phyloP scores from a whole-genome alignment of 2,329 filamentous ascomycete species.

The Fusarium sp. region DNA sequence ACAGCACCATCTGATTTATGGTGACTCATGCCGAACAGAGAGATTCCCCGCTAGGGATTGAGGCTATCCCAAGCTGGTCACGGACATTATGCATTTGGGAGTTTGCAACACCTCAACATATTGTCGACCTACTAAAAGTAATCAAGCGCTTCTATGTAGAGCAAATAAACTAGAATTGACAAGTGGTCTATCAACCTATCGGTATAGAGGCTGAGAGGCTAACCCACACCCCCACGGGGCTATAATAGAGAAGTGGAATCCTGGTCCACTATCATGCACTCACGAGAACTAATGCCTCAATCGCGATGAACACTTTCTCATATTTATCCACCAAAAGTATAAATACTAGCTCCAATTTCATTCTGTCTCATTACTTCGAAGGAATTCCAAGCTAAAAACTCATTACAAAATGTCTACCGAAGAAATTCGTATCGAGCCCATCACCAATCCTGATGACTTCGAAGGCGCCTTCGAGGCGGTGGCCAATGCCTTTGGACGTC shows the following conservation, averaged over 20 bases:
- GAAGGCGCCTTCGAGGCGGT: constrained; percentile 41
- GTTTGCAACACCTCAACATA: not conserved
- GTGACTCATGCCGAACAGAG: constrained; percentile 1
- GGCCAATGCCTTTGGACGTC: constrained; percentile 59
- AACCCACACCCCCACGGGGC: constrained; percentile 9
- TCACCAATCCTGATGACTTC: constrained; percentile 47
- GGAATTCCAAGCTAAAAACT: accelerated
- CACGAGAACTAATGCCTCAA: constrained; percentile 26
- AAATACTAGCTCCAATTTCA: not conserved
- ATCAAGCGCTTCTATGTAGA: not conserved
- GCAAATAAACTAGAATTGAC: too few species aligned
- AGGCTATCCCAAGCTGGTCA: not conserved
- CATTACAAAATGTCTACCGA: not conserved
- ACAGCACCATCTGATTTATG: not conserved
- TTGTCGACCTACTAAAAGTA: too few species aligned
- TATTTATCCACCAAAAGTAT: not conserved
- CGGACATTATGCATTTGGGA: not conserved
- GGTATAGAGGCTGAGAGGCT: not conserved
- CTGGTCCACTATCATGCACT: constrained; percentile 23
- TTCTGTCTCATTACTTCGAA: not conserved
- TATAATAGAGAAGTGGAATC: constrained; percentile 24
- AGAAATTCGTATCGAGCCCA: constrained; percentile 43
- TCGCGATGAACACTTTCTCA: not conserved
- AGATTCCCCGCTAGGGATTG: not conserved
- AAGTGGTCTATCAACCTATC: not conserved